A percentile compares a stretch with the other conserved stretches of the same genome.
These are phyloP conservation scores for Groenewaldozyma tartarivorans DNA, from an alignment of 805 yeast species.

Conservation along the genomic window DNA sequence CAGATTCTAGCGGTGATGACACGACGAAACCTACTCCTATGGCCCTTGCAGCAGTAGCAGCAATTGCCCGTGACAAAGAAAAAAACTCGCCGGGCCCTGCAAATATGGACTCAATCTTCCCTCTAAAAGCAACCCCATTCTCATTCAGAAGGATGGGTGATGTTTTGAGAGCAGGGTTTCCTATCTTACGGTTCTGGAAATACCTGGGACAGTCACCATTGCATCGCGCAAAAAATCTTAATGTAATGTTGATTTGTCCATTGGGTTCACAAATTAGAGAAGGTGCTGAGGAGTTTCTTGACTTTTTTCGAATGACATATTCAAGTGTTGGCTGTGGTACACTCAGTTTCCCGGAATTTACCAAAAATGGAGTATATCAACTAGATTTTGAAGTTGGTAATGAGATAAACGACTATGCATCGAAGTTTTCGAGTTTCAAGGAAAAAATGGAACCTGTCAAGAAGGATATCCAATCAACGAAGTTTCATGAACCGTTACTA, in stretches of 20 bases:
- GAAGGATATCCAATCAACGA: no score
- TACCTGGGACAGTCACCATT: conserved; percentile 28
- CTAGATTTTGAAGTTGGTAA: no score
- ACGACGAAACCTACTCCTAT: neutral
- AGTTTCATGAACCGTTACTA: no score
- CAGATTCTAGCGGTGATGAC: no score
- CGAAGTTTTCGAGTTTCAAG: no score
- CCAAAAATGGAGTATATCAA: no score
- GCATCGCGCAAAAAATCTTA: conserved; percentile 22
- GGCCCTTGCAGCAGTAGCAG: neutral
- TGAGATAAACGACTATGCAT: no score
- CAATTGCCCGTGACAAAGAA: neutral
- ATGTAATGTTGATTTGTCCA: conserved; percentile 23
- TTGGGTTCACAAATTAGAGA: conserved; percentile 15
- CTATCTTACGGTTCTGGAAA: conserved; percentile 32
- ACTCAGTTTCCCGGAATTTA: no score
- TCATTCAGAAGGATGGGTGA: conserved; percentile 15
- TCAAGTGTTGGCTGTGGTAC: no score
- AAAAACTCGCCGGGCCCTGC: neutral
- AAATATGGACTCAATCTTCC: conserved; percentile 7
- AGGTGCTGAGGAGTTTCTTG: conserved; percentile 16
- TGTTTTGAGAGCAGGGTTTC: conserved; percentile 26
- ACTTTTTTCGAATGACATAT: conserved; percentile 21
- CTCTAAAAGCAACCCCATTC: conserved; percentile 12
- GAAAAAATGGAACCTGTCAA: no score